Percentiles rank a stretch among this genome's conserved stretches.
Conservation (phyloP, 768 basidiomycete species). For the Lactarius akahatsu region DNA sequence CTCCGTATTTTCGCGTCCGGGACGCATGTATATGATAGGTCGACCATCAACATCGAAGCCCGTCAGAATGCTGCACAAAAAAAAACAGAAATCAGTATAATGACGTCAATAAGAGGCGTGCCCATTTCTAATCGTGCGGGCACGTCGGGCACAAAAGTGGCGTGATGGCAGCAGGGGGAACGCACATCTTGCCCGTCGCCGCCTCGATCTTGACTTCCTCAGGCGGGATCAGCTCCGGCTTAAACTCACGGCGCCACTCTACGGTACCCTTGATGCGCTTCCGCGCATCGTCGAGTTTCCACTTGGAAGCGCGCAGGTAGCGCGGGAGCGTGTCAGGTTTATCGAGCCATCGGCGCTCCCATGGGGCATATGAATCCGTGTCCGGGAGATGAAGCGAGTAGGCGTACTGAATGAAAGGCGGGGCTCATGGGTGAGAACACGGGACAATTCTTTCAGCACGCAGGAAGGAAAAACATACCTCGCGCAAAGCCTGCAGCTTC, state of each 20-base stretch:
- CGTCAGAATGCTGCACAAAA: conserved; percentile 58
- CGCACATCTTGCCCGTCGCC: conserved; percentile 86
- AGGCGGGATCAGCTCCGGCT: conserved; percentile 81
- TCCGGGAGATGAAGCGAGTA: conserved; percentile 59
- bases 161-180: conserved; percentile 8
- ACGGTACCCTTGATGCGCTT: conserved; percentile 74
- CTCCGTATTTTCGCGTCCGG: conserved; percentile 83
- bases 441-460: neutral
- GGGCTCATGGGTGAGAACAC: neutral
- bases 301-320: conserved; percentile 85
- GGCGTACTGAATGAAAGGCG: conserved; percentile 58
- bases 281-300: conserved; percentile 75
- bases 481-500: conserved; percentile 57
- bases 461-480: conserved; percentile 46
- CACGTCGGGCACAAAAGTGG: conserved; percentile 5
- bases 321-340: conserved; percentile 66
- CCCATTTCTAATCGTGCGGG: neutral
- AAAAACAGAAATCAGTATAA: neutral
- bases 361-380: conserved; percentile 67
- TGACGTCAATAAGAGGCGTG: conserved; percentile 2
- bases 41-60: conserved; percentile 86
- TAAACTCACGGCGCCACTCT: conserved; percentile 82
- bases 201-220: conserved; percentile 79
- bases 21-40: conserved; percentile 88
- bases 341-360: conserved; percentile 77